These are phyloP conservation scores for Actinomortierella ambigua DNA, from an alignment of 371 early-diverging fungal species.

Conservation along the genomic window DNA sequence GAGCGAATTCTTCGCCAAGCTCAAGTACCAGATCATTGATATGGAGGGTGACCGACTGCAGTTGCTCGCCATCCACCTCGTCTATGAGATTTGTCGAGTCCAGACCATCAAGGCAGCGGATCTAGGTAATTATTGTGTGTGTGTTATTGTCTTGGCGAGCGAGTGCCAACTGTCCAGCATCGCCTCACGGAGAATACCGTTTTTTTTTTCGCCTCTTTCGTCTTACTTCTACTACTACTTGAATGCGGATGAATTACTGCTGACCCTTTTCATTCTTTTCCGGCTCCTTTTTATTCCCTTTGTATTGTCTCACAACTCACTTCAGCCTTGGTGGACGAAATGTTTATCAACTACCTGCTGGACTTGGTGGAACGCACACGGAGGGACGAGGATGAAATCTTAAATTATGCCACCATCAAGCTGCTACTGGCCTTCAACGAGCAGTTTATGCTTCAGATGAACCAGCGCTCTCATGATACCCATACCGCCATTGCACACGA, in stretches of 20 bases:
- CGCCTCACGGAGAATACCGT: too few relatives aligned
- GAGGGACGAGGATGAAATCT: slow-evolving; percentile 67
- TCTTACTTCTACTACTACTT: too few relatives aligned
- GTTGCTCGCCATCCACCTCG: slow-evolving; percentile 59
- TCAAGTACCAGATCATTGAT: slow-evolving; percentile 51
- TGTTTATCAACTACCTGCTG: slow-evolving; percentile 58
- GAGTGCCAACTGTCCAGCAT: too few relatives aligned
- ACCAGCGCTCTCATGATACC: slow-evolving; percentile 20
- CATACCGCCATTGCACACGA: too few relatives aligned
- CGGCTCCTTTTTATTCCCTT: background rate
- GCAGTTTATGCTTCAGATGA: slow-evolving; percentile 68
- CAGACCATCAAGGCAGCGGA: slow-evolving; percentile 66
- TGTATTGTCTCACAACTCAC: background rate
- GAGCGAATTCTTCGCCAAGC: slow-evolving; percentile 55
- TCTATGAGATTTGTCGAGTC: slow-evolving; percentile 77
- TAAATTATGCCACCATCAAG: slow-evolving; percentile 75
- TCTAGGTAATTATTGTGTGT: slow-evolving; percentile 50
- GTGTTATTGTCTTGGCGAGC: background rate
- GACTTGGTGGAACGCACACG: slow-evolving; percentile 76
- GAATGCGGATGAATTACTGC: background rate
- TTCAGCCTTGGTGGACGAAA: slow-evolving; percentile 50
- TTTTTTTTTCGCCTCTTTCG: too few relatives aligned
- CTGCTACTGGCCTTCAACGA: slow-evolving; percentile 71
- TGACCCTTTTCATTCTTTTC: background rate
- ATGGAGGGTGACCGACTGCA: slow-evolving; percentile 50